Conservation (phyloP, 208 protist species). For the Phytomonas sp. region DNA sequence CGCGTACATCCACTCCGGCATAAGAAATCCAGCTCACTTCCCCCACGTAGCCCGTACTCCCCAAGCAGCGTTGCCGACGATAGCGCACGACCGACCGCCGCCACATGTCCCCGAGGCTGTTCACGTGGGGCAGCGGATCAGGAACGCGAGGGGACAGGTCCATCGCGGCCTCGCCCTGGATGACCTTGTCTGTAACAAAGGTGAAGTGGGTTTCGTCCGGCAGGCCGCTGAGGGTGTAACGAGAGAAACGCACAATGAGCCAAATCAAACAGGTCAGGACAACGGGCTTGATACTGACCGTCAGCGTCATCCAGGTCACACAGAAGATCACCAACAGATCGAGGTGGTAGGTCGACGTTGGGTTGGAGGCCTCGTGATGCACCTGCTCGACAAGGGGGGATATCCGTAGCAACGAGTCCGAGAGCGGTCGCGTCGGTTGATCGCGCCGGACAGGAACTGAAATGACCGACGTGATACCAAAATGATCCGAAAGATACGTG, state of each 20-base stretch:
- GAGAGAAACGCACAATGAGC: slow-evolving; percentile 28
- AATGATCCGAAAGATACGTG: slow-evolving; percentile 86
- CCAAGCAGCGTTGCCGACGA: slow-evolving; percentile 53
- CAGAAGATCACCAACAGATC: slow-evolving; percentile 29
- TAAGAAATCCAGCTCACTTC: slow-evolving; percentile 67
- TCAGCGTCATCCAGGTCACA: slow-evolving; percentile 28
- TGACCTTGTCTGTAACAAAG: slow-evolving; percentile 32
- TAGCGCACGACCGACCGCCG: slow-evolving; percentile 43
- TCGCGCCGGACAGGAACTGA: slow-evolving; percentile 13
- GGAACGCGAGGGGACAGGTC: slow-evolving; percentile 18
- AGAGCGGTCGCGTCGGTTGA: slow-evolving; percentile 5
- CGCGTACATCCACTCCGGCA: slow-evolving; percentile 47
- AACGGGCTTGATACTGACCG: slow-evolving; percentile 32
- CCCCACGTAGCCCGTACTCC: slow-evolving; percentile 33
- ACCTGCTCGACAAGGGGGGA: slow-evolving; percentile 50
- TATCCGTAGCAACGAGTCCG: slow-evolving; percentile 22
- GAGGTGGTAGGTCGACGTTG: slow-evolving; percentile 33
- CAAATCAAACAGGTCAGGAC: slow-evolving; percentile 21
- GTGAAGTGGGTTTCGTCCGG: slow-evolving; percentile 28
- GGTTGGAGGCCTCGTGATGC: slow-evolving; percentile 65
- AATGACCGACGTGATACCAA: slow-evolving; percentile 52
- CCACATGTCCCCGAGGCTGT: slow-evolving; percentile 57
- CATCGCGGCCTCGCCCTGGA: slow-evolving; percentile 30
- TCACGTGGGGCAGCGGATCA: slow-evolving; percentile 29
- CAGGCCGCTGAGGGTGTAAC: slow-evolving; percentile 26